Evolutionary conservation across 2,329 filamentous ascomycete genomes (phyloP), one percentile per base, ranked within the genome.

Genomic region (Plectosphaerella cucumerina): DNA sequence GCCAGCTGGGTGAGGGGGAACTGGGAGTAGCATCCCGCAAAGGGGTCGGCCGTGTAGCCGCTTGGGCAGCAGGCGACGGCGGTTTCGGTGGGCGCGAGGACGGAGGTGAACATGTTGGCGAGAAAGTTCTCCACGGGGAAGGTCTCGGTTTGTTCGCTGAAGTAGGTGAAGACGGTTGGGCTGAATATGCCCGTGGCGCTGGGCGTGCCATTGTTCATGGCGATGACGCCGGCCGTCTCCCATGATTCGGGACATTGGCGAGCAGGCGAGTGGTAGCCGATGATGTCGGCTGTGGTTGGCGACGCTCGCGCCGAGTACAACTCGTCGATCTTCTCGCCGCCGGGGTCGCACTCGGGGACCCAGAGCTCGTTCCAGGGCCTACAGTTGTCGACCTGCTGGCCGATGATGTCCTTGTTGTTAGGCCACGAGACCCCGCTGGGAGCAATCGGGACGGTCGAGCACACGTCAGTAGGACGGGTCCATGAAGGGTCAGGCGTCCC

Each of bases 211-310:
- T 9, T 8, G 44, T 34, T 31, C 18, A 18, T 17, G 23, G 44
- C 31, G 5, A 26, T 21, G 33, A 48, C 10, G 9, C 44, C 48
- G 9, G 23, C 44, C 10, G 48, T 50, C 2, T 18, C 31, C 51
- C 51, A 53, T 2, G 23, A 31, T 12, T 34, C 22, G 10, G 44
- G 51, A 18, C 48, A 50, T 8, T 39, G 21, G 14, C 39, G 15
- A 3, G 37, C 48, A 12, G 48, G 48, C 8, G 44, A 53, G 31
- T 45, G 33, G 12, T 44, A 50, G 8, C 26, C 26, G 4, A 31
- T 3, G 12, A 33, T n/a, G 4, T 26, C n/a, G 17, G 21, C 23
- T n/a, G n/a, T n/a, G 12, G 35, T 37, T 14, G 35, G 17, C 35
- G 35, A 37, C 35, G 6, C 26, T 31, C 12, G 26, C 26, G 12